These are phyloP conservation scores for Corniculantispora saksenae DNA, from an alignment of 2,329 filamentous ascomycete genomes.

Conservation along the genomic window DNA sequence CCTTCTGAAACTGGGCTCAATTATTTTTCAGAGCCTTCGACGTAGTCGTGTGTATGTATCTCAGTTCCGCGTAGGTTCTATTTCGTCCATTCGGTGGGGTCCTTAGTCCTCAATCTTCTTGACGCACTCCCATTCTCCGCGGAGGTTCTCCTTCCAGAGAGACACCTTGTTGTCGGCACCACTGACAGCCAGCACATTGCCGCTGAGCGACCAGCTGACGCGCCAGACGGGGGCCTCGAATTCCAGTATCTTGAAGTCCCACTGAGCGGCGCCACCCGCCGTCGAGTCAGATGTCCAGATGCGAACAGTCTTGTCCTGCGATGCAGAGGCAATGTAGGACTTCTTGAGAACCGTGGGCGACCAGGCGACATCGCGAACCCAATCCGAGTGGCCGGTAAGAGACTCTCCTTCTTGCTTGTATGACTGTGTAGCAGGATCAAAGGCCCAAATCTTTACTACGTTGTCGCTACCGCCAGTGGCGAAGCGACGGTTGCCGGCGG, in stretches of 20 bases:
- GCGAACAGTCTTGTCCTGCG: constrained; percentile 93
- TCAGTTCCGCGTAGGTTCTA: not conserved
- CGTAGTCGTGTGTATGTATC: not conserved
- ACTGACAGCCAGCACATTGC: constrained; percentile 92
- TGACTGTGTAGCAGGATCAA: constrained; percentile 60
- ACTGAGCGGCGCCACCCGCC: constrained; percentile 65
- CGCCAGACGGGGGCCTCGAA: constrained; percentile 93
- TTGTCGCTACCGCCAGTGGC: constrained; percentile 96
- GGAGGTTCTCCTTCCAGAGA: constrained; percentile 97
- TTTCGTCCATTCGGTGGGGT: not conserved
- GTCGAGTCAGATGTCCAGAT: constrained; percentile 83
- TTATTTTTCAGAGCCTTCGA: not conserved
- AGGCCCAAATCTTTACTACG: constrained; percentile 89
- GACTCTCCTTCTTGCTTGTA: constrained; percentile 65
- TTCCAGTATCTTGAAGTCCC: constrained; percentile 81
- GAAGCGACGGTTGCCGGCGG: constrained; percentile 73
- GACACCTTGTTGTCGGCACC: constrained; percentile 96
- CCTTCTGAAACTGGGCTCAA: not conserved
- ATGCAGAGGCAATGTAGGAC: constrained; percentile 93
- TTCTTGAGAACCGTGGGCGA: constrained; percentile 92
- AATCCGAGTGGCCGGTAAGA: constrained; percentile 84
- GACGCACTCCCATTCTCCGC: constrained; percentile 94
- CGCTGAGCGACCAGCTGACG: constrained; percentile 96
- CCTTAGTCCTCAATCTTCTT: constrained; percentile 89
- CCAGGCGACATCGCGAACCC: constrained; percentile 98